phyloP scores from a whole-genome alignment of 2,329 filamentous ascomycete genomes.

The Ascochyta clinopodiicola region DNA sequence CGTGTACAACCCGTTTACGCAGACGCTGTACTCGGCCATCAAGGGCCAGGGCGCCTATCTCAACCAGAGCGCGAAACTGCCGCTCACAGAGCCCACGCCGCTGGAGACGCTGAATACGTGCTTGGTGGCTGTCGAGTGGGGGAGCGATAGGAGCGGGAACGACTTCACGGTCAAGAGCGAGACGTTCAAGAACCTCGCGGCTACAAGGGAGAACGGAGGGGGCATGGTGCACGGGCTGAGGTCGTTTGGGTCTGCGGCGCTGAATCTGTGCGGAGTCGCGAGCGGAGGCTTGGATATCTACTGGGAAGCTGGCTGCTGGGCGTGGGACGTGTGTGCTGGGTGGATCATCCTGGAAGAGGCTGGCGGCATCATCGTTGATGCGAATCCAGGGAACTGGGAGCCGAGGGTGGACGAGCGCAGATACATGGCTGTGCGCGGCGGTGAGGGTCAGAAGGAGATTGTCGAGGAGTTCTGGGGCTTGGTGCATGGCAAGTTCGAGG shows the following conservation, averaged over 20 bases:
- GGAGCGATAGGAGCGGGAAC: constrained; percentile 68
- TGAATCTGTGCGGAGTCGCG: constrained; percentile 77
- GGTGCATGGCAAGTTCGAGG: constrained; percentile 54
- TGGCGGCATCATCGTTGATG: constrained; percentile 74
- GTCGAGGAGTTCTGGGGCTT: constrained; percentile 58
- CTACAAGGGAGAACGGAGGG: constrained; percentile 66
- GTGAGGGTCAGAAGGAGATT: constrained; percentile 54
- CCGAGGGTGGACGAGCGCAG: constrained; percentile 62
- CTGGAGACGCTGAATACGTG: constrained; percentile 67
- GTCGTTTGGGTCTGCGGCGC: constrained; percentile 73
- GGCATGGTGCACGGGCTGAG: constrained; percentile 79
- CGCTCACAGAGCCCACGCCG: constrained; percentile 60
- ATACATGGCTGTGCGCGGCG: constrained; percentile 59
- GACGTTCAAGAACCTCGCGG: constrained; percentile 65
- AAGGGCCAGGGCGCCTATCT: constrained; percentile 69
- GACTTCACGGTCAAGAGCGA: constrained; percentile 74
- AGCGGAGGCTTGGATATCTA: constrained; percentile 75
- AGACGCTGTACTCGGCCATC: constrained; percentile 72
- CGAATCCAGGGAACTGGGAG: constrained; percentile 75
- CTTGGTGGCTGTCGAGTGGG: constrained; percentile 77
- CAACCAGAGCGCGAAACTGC: constrained; percentile 50
- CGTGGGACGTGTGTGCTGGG: constrained; percentile 84
- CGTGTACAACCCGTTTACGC: constrained; percentile 80
- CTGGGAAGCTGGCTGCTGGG: constrained; percentile 86
- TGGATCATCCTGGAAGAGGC: constrained; percentile 80